phyloP scores from a whole-genome alignment of 2,329 filamentous ascomycete genomes.

The Colletotrichum ledebouriae region DNA sequence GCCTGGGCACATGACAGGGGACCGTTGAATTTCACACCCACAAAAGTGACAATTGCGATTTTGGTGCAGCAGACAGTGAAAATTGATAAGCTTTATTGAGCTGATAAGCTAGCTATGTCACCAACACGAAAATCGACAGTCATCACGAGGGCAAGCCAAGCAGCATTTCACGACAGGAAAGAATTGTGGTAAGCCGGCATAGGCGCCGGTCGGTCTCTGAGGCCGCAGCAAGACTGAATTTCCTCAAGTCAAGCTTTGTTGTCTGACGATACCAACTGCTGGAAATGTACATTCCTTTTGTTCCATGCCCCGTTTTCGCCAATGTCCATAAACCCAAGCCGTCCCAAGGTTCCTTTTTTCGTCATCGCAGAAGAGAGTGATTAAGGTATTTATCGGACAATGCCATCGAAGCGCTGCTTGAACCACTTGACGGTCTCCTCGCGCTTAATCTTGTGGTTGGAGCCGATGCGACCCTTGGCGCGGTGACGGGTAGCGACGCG shows the following conservation, averaged over 20 bases:
- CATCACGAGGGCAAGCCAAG: slow-evolving; percentile 15
- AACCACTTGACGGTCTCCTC: slow-evolving; percentile 98
- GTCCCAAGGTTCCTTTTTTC: slow-evolving; percentile 39
- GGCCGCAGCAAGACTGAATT: slow-evolving; percentile 75
- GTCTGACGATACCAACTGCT: slow-evolving; percentile 59
- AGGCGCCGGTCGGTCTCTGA: slow-evolving; percentile 79
- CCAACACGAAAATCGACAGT: slow-evolving; percentile 16
- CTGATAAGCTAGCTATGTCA: slow-evolving; percentile 28
- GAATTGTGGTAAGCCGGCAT: slow-evolving; percentile 69
- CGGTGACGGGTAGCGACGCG: slow-evolving; percentile 96
- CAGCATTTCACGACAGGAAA: slow-evolving; percentile 53
- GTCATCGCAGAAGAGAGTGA: slow-evolving; percentile 23
- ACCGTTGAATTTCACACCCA: neutral
- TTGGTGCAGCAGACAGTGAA: neutral
- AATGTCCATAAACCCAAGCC: slow-evolving; percentile 46
- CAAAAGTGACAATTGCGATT: neutral
- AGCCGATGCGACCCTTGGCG: slow-evolving; percentile 86
- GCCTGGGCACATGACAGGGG: neutral
- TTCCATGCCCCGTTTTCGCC: slow-evolving; percentile 52
- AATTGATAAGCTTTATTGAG: slow-evolving; percentile 25
- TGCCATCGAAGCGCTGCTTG: slow-evolving; percentile 92
- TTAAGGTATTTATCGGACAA: slow-evolving; percentile 85
- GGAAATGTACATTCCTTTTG: slow-evolving; percentile 57
- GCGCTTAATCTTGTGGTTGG: slow-evolving; percentile 93
- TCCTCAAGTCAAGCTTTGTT: slow-evolving; percentile 64